These are phyloP conservation scores for Rhodotorula paludigena DNA, from an alignment of 768 basidiomycete species.

Conservation along the genomic window DNA sequence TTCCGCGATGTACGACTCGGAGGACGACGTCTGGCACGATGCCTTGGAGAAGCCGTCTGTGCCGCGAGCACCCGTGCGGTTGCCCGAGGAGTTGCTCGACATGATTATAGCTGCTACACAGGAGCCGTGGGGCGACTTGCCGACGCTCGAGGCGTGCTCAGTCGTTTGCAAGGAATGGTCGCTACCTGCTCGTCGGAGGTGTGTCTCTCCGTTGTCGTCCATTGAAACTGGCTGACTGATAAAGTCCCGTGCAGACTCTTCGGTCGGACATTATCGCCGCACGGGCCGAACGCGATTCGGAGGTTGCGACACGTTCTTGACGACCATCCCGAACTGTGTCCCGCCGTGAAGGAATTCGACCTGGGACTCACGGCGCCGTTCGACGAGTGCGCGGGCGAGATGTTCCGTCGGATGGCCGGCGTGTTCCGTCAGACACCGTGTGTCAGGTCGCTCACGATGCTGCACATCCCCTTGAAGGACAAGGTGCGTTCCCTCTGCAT, in stretches of 20 bases:
- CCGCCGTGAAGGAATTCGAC: neutral
- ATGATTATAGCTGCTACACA: neutral
- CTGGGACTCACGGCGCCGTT: neutral
- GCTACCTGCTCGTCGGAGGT: neutral
- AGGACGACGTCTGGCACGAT: neutral
- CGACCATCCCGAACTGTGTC: neutral
- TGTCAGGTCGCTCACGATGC: constrained; percentile 1
- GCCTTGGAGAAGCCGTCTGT: neutral
- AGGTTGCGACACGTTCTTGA: neutral
- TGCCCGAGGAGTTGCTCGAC: neutral
- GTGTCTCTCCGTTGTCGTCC: neutral
- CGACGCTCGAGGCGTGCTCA: neutral
- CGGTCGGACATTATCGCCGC: neutral
- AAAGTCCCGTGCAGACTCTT: constrained; percentile 4
- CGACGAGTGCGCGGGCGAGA: neutral
- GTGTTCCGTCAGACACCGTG: neutral
- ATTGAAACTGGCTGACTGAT: neutral
- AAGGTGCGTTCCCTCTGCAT: neutral
- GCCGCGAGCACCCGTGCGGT: neutral
- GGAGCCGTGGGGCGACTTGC: neutral
- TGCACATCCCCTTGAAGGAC: constrained; percentile 7
- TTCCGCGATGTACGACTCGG: neutral
- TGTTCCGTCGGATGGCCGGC: neutral
- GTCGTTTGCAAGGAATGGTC: constrained; percentile 7
- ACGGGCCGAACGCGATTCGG: neutral